Base-by-base conservation (phyloP, 1,284 basidiomycete genomes). In the Hemileccinum hortonii region DNA sequence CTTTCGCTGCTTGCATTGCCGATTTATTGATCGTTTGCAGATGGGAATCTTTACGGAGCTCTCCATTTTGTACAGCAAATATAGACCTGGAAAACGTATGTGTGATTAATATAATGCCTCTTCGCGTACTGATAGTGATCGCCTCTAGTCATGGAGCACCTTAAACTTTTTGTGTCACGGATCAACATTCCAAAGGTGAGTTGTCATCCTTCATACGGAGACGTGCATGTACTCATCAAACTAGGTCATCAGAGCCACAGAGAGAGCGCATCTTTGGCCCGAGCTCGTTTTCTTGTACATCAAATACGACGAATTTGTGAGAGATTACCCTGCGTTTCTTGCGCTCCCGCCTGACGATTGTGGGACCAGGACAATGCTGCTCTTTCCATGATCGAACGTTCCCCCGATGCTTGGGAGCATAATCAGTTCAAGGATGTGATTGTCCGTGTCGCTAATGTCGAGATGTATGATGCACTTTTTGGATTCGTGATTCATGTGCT, bases 181-280 rank as follows among this genome's bases (percentile, higher is more conserved):
- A 94, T 96, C 80, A 99, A 98, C 73, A 94, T 98, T 61, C 87
- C 91, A 45, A 88, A 90, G 75, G 76, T 73, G 53, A 18, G 46
- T 54, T 38, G 8, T 42, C 4, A 18, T 47, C 4, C 3, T 33
- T 18, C 29, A 19, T 11, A 45, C 12, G 10, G 30, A 49, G 49
- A 59, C 58, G 15, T n/a, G 2, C 41, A 35, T 21, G 35, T 37
- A 43, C 30, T 48, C 42, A 66, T 58, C 43, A 45, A 46, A 47
- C 33, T 29, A 90, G 81, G 94, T 98, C 65, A 95, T 99, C 78
- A 91, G 89, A 74, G 92, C 93, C 12, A 84, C 94, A 7, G 94
- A 98, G 74, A 90, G 90, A 65, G 94, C 92, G n/a, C 96, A 99
- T 63, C 84, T 99, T 50, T 99, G 97, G 96, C 87, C 94, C n/a